These are phyloP conservation scores for Viridothelium virens DNA, from an alignment of 495 filamentous ascomycete genomes.

Conservation along the genomic window DNA sequence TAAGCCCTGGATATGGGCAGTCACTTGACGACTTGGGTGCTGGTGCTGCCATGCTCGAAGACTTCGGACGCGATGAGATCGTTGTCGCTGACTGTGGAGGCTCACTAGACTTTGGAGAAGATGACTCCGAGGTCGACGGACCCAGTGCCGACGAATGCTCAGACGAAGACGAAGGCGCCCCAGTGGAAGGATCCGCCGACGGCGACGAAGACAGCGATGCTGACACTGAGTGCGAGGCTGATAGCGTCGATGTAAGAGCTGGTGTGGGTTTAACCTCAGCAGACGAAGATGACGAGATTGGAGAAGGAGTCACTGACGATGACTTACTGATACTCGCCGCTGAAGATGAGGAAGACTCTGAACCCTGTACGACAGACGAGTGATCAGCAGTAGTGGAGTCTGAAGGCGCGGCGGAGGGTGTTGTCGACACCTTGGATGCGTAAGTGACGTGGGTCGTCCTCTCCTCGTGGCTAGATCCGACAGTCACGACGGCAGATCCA, in stretches of 20 bases:
- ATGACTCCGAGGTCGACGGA: neutral
- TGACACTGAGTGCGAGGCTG: neutral
- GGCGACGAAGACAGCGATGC: neutral
- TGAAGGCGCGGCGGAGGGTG: neutral
- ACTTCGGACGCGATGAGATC: neutral
- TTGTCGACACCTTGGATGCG: neutral
- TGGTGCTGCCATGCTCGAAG: neutral
- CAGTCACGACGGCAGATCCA: neutral
- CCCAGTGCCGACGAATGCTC: no score
- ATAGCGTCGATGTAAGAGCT: neutral
- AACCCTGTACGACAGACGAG: neutral
- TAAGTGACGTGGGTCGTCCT: slow-evolving; percentile 7
- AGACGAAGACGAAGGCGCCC: no score
- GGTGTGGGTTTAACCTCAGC: neutral
- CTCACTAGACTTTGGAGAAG: neutral
- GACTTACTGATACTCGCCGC: neutral
- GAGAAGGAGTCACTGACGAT: neutral
- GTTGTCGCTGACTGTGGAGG: neutral
- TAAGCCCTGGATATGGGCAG: neutral
- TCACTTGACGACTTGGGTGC: neutral
- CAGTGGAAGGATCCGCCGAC: neutral
- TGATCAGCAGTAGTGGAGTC: neutral
- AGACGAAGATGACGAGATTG: neutral
- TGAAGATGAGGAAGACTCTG: neutral
- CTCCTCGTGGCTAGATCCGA: neutral